These are phyloP conservation scores for Candida ovalis DNA, from an alignment of 805 yeast genomes.

Conservation along the genomic window DNA sequence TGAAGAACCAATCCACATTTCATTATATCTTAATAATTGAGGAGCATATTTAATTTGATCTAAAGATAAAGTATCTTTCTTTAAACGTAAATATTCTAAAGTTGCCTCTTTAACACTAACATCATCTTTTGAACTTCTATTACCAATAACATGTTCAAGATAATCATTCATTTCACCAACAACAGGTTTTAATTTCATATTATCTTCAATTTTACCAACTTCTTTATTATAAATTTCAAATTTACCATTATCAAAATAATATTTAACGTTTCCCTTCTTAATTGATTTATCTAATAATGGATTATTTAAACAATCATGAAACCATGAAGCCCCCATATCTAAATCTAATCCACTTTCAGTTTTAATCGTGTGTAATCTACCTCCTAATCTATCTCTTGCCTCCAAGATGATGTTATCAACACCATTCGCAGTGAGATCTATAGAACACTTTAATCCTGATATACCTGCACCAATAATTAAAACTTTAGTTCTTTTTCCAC, in stretches of 20 bases:
- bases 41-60: slow-evolving; percentile 49
- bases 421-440: slow-evolving; percentile 34
- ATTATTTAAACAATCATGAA: slow-evolving; percentile 75
- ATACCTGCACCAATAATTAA: slow-evolving; percentile 55
- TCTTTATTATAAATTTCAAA: slow-evolving; percentile 16
- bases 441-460: slow-evolving; percentile 48
- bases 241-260: slow-evolving; percentile 32
- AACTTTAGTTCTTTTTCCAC: slow-evolving; percentile 25
- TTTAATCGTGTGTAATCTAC: slow-evolving; percentile 50
- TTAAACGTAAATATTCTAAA: slow-evolving; percentile 41
- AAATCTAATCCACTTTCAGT: slow-evolving; percentile 32
- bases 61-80: slow-evolving; percentile 42
- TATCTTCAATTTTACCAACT: slow-evolving; percentile 41
- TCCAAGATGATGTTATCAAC: slow-evolving; percentile 43
- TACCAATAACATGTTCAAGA: slow-evolving; percentile 14
- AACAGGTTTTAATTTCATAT: slow-evolving; percentile 39
- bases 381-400: slow-evolving; percentile 60
- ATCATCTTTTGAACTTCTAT: slow-evolving; percentile 40
- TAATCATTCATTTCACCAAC: slow-evolving; percentile 28
- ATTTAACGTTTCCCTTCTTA: slow-evolving; percentile 24
- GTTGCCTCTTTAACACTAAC: slow-evolving; percentile 50
- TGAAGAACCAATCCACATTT: slow-evolving; percentile 76
- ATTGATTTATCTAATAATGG: slow-evolving; percentile 49
- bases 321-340: slow-evolving; percentile 90
- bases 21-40: slow-evolving; percentile 49